Conservation (phyloP, 169 alveolate species). For the Cytauxzoon felis region DNA sequence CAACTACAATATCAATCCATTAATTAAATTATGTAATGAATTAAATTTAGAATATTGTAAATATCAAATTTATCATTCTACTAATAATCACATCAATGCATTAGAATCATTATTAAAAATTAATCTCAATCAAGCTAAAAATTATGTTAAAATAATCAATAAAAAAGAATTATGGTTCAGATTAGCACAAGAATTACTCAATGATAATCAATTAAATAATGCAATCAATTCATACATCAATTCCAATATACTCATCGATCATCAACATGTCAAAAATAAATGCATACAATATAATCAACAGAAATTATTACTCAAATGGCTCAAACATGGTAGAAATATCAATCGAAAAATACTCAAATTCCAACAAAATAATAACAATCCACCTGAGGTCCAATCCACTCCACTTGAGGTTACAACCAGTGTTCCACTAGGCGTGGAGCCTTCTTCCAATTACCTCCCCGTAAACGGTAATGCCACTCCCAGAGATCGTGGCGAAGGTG, state of each 20-base stretch:
- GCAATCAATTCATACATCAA: constrained; percentile 93
- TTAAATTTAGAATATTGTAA: constrained; percentile 26
- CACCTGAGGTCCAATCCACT: too few relatives aligned
- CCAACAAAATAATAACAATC: too few relatives aligned
- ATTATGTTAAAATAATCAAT: constrained; percentile 72
- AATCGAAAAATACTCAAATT: too few relatives aligned
- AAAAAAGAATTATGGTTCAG: constrained; percentile 88
- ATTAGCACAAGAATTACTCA: constrained; percentile 92
- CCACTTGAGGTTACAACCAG: too few relatives aligned
- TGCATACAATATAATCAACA: constrained; percentile 34
- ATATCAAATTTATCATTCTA: constrained; percentile 8
- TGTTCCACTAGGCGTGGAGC: too few relatives aligned
- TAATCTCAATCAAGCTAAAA: constrained; percentile 11
- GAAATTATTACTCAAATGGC: constrained; percentile 31
- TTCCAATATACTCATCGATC: constrained; percentile 87
- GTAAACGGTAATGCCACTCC: too few relatives aligned
- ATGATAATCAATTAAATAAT: constrained; percentile 79
- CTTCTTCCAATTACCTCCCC: too few relatives aligned
- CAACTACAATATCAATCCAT: constrained; percentile 52
- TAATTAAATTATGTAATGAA: constrained; percentile 35
- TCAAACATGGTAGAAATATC: constrained; percentile 20
- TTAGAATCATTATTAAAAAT: constrained; percentile 41
- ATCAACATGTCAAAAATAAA: constrained; percentile 56
- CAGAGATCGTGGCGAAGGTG: too few relatives aligned
- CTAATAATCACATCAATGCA: constrained; percentile 33